These are phyloP conservation scores for Rhazya stricta DNA, from an alignment of 257 asterid genomes.

Conservation along the genomic window DNA sequence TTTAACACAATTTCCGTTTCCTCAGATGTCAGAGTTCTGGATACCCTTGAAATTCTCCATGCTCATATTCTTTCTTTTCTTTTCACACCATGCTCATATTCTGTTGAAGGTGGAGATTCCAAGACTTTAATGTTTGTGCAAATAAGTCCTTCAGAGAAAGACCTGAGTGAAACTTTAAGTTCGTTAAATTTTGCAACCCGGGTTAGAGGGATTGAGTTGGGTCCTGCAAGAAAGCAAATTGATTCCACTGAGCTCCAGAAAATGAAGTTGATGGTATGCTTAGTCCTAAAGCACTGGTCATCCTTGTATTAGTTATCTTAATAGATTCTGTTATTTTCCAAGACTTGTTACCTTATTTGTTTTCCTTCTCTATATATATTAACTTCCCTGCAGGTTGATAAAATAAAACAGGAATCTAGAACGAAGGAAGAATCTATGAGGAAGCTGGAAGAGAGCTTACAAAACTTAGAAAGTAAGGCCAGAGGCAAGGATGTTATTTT, in stretches of 20 bases:
- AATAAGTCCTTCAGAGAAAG: constrained; percentile 96
- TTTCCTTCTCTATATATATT: constrained; percentile 2
- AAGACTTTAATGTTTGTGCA: constrained; percentile 96
- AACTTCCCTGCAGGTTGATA: constrained; percentile 54
- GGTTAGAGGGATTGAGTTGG: constrained; percentile 87
- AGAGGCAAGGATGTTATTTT: constrained; percentile 67
- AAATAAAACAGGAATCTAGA: constrained; percentile 66
- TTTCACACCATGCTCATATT: constrained; percentile 6
- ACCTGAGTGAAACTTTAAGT: constrained; percentile 77
- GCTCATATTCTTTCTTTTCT: constrained; percentile 4
- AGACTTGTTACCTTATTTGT: background rate
- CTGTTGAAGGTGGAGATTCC: constrained; percentile 78
- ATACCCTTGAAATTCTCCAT: background rate
- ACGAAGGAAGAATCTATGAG: constrained; percentile 68
- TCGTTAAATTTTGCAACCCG: constrained; percentile 90
- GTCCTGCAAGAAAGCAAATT: constrained; percentile 72
- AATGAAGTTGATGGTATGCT: constrained; percentile 65
- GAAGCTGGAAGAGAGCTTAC: constrained; percentile 76
- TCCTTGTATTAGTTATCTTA: background rate
- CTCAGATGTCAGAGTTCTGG: constrained; percentile 9
- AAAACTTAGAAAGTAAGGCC: constrained; percentile 69
- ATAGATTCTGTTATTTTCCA: background rate
- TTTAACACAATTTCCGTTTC: background rate
- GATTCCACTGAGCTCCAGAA: constrained; percentile 78
- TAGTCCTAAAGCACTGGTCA: constrained; percentile 14